Base-by-base conservation (phyloP, 495 filamentous ascomycete genomes). In the Saxophila tyrrhenica region DNA sequence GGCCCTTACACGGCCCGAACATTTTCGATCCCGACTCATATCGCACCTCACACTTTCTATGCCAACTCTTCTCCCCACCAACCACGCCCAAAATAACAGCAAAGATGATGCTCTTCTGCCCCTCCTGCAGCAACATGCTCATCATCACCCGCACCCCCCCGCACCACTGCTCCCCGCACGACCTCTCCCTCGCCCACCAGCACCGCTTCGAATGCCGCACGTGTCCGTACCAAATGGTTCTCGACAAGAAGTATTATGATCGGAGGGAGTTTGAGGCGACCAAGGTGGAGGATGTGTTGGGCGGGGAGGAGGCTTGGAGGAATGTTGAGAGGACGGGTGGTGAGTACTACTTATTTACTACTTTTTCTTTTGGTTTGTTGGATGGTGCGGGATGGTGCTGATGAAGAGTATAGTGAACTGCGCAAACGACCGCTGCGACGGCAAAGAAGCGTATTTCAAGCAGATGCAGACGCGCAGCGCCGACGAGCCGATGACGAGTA, bases 401-500 rank as follows among this genome's bases (percentile, higher is more conserved):
- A 43, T 52, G 11, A 20, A 1, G 35, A 20, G 57, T 20, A 54
- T 69, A 75, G 81, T 85, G 39, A 85, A 88, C 76, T 98, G 92
- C 67, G 76, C 83, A 11, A 77, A 77, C 46, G 80, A 86, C 38
- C 71, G 75, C 42, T 98, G 92, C 72, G 75, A 82, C 55, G 84
- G 86, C 25, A 71, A 76, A 47, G 78, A 86, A 71, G 92, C 94
- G 35, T 94, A 87, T 55, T 96, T 87, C 77, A 94, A 89, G 72
- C 86, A 91, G 78, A 81, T 96, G 62, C 92, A 98, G 78, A 97
- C 95, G 72, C 83, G 92, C 54, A 94, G 87, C 73, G 92, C 94
- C 39, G 92, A 98, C 72, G 92, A 98, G 76, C 92, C 92, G 50
- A 95, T 95, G 89, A 98, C 92, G 46, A 87, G 78, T 39, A 97